Evolutionary conservation across 352 stramenopile genomes (phyloP).

Genomic region (Globisporangium perplexum): DNA sequence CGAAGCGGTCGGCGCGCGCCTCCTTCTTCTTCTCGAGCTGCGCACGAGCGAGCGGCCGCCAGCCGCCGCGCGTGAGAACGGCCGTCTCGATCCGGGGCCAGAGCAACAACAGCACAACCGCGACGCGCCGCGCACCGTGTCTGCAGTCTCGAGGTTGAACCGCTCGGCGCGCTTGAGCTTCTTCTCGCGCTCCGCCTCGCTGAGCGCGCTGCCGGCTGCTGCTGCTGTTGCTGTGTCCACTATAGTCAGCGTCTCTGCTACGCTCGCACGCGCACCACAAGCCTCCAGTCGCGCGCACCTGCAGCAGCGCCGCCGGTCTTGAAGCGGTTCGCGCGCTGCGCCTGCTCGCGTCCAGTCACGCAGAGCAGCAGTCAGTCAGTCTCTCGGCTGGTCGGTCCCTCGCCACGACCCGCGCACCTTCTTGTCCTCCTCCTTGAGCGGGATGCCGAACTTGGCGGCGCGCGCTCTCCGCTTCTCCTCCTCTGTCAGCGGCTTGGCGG

Average conservation of each 20-base stretch:
- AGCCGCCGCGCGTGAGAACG: neutral
- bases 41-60: too few species aligned
- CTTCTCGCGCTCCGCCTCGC: constrained; percentile 41
- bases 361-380: neutral
- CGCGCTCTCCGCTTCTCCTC: constrained; percentile 74
- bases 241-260: neutral
- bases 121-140: constrained; percentile 1
- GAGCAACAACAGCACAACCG: neutral
- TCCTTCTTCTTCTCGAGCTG: constrained; percentile 83
- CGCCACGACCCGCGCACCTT: constrained; percentile 46
- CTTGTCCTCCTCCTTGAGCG: constrained; percentile 66
- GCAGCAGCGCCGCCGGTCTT: constrained; percentile 32
- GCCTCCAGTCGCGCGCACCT: too few species aligned
- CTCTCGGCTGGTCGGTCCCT: too few species aligned
- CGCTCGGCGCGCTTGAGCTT: constrained; percentile 83
- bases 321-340: constrained; percentile 76
- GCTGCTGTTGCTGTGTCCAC: neutral
- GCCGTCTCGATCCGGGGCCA: too few species aligned
- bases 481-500: constrained; percentile 40
- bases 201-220: constrained; percentile 8
- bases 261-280: neutral
- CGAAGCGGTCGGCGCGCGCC: constrained; percentile 74
- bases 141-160: constrained; percentile 71
- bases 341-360: constrained; percentile 16
- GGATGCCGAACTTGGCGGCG: constrained; percentile 78